Percentiles rank a stretch among this genome's conserved stretches.
These are phyloP conservation scores for Rhodotorula sp. DNA, from an alignment of 1,284 basidiomycete species.

Conservation along the genomic window DNA sequence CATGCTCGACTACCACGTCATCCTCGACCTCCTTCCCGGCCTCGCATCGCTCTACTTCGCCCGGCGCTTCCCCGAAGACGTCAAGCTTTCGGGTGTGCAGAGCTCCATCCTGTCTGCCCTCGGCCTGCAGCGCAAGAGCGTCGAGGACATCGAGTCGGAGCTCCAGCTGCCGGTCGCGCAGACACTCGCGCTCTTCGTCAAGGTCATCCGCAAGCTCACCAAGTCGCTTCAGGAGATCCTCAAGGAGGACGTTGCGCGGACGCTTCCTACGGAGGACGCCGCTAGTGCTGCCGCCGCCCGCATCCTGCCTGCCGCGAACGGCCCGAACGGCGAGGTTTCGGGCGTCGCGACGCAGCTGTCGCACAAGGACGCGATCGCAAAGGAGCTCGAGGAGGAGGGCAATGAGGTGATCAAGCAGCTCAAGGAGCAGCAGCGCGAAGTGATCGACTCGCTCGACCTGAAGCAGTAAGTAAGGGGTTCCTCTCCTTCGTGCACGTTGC, in stretches of 20 bases:
- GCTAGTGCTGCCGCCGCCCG: conserved; percentile 10
- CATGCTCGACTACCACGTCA: conserved; percentile 92
- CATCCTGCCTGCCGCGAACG: conserved; percentile 4
- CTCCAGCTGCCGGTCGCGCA: conserved; percentile 82
- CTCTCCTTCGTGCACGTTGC: neutral
- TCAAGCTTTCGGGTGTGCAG: conserved; percentile 77
- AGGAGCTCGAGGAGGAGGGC: conserved; percentile 69
- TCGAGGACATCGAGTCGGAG: conserved; percentile 86
- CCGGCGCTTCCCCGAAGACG: conserved; percentile 62
- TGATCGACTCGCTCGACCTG: conserved; percentile 81
- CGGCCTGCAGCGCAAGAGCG: conserved; percentile 84
- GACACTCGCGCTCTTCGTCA: conserved; percentile 84
- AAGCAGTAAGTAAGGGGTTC: conserved; percentile 64
- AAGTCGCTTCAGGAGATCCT: conserved; percentile 77
- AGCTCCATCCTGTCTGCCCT: conserved; percentile 78
- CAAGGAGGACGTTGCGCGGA: conserved; percentile 64
- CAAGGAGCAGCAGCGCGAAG: conserved; percentile 63
- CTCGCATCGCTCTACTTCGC: conserved; percentile 82
- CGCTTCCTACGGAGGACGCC: conserved; percentile 40
- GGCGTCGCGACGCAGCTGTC: conserved; percentile 11
- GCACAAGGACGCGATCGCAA: conserved; percentile 51
- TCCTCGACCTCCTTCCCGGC: conserved; percentile 84
- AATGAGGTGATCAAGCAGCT: conserved; percentile 52
- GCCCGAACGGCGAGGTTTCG: neutral
- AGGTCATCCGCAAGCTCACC: conserved; percentile 81